phyloP scores from a whole-genome alignment of 352 stramenopile genomes.

The Globisporangium perplexum region DNA sequence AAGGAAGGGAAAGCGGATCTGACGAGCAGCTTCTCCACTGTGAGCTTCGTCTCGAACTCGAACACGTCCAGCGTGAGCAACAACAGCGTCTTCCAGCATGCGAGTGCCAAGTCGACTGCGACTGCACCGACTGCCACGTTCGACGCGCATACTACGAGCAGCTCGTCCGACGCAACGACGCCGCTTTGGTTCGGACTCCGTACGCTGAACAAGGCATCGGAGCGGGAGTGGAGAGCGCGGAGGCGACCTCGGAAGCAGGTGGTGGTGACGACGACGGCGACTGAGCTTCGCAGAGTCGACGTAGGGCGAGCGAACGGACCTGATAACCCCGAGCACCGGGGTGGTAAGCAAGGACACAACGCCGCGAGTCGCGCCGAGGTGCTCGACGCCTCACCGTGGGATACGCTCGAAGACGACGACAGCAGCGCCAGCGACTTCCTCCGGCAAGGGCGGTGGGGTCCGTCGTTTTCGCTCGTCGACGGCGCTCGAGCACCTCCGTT shows the following conservation, averaged over 20 bases:
- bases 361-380: background rate
- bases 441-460: background rate
- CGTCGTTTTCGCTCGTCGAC: background rate
- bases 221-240: background rate
- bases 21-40: slow-evolving; percentile 8
- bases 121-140: background rate
- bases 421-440: background rate
- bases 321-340: background rate
- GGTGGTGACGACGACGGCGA: background rate
- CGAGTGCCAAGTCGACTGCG: background rate
- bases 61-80: background rate
- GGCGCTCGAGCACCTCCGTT: background rate
- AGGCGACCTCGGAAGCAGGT: background rate
- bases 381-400: slow-evolving; percentile 3
- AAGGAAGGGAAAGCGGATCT: background rate
- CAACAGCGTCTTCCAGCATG: background rate
- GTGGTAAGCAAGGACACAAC: background rate
- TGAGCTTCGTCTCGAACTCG: slow-evolving; percentile 1
- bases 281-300: background rate
- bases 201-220: background rate
- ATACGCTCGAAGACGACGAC: slow-evolving; percentile 5
- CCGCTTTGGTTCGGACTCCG: slow-evolving; percentile 8
- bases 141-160: slow-evolving; percentile 2
- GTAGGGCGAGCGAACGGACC: background rate
- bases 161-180: background rate